These are phyloP conservation scores for Iberis pinnata DNA, from an alignment of 345 rosid genomes.

Conservation along the genomic window DNA sequence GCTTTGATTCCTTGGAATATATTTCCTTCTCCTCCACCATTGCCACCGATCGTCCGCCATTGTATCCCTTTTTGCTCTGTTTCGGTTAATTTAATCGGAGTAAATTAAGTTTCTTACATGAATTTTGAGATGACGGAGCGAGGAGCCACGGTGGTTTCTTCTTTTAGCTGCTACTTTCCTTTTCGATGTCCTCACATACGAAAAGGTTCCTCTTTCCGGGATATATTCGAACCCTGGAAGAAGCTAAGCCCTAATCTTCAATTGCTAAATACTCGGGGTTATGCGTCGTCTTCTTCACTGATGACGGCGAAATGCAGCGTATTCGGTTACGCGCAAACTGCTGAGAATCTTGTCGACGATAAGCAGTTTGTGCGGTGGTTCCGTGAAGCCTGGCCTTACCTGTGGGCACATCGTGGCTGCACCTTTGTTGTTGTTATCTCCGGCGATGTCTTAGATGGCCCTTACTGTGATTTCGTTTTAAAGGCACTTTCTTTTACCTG, in stretches of 20 bases:
- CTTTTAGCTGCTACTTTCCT: conserved; percentile 10
- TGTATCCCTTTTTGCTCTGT: conserved; percentile 4
- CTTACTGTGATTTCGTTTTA: conserved; percentile 52
- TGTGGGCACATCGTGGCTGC: conserved; percentile 73
- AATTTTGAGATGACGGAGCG: conserved; percentile 11
- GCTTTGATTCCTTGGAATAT: not conserved
- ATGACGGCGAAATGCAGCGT: conserved; percentile 22
- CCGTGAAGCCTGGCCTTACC: conserved; percentile 90
- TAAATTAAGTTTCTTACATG: not conserved
- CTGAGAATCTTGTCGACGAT: conserved; percentile 38
- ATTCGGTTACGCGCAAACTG: conserved; percentile 33
- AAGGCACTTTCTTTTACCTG: conserved; percentile 41
- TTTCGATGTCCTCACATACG: conserved; percentile 1
- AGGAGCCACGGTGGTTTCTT: conserved; percentile 15
- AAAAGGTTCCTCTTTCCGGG: conserved; percentile 6
- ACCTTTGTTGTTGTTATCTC: conserved; percentile 70
- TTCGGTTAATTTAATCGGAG: not conserved
- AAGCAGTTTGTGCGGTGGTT: conserved; percentile 82
- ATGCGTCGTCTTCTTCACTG: not conserved
- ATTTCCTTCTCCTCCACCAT: conserved; percentile 9
- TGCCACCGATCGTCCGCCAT: conserved; percentile 1
- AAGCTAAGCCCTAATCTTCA: conserved; percentile 1
- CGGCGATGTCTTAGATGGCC: conserved; percentile 54
- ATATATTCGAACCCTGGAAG: not conserved
- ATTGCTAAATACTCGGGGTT: not conserved